These are phyloP conservation scores for Sutorius eximius DNA, from an alignment of 1,284 basidiomycete species.

Conservation along the genomic window DNA sequence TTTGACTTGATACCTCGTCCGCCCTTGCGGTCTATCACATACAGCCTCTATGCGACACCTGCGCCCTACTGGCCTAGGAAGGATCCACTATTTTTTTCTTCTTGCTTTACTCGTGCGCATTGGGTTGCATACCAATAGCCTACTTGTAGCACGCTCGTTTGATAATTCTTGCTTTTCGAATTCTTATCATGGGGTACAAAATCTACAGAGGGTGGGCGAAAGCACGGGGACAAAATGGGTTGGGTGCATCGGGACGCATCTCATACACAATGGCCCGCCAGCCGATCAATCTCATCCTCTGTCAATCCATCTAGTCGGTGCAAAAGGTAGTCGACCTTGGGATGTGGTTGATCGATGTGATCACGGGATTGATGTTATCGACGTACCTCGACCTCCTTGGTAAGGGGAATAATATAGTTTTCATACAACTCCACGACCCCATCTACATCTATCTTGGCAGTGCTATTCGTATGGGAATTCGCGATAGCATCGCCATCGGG, in stretches of 20 bases:
- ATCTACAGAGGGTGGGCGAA: slow-evolving; percentile 2
- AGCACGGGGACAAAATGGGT: slow-evolving; percentile 1
- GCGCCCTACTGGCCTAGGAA: slow-evolving; percentile 10
- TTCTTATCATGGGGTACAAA: background rate
- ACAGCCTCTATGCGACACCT: slow-evolving; percentile 20
- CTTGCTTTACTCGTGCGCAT: slow-evolving; percentile 19
- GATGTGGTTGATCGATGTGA: slow-evolving; percentile 4
- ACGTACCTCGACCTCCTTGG: slow-evolving; percentile 96
- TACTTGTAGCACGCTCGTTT: slow-evolving; percentile 26
- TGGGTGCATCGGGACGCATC: background rate
- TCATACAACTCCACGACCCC: slow-evolving; percentile 92
- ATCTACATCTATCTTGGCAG: slow-evolving; percentile 86
- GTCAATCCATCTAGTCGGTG: slow-evolving; percentile 82
- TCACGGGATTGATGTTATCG: background rate
- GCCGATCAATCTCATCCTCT: slow-evolving; percentile 72
- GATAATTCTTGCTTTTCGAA: slow-evolving; percentile 23
- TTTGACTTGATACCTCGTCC: slow-evolving; percentile 6
- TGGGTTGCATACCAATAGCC: slow-evolving; percentile 26
- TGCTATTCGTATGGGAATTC: slow-evolving; percentile 28
- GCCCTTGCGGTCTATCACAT: slow-evolving; percentile 9
- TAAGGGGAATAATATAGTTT: slow-evolving; percentile 94
- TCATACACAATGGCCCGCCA: slow-evolving; percentile 37
- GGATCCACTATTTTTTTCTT: slow-evolving; percentile 18
- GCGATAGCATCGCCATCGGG: slow-evolving; percentile 61
- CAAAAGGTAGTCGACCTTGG: slow-evolving; percentile 88